phyloP scores from a whole-genome alignment of 2,329 filamentous ascomycete species.

The Pyrenophora tritici-repentis region DNA sequence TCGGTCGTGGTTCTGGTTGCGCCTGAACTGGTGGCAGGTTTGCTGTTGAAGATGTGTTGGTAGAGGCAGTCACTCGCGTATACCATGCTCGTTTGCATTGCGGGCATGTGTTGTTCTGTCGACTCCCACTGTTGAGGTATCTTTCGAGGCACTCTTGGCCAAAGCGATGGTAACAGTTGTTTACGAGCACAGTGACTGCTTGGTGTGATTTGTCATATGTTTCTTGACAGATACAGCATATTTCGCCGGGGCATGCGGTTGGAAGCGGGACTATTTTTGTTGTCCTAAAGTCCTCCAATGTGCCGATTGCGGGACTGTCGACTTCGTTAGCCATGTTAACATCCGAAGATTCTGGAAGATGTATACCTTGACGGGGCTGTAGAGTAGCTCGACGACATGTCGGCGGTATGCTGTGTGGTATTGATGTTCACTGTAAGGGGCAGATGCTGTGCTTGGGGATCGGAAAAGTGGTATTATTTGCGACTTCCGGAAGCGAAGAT shows the following conservation, averaged over 20 bases:
- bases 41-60: background rate
- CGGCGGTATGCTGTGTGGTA: no score
- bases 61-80: no score
- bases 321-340: no score
- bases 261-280: background rate
- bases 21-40: background rate
- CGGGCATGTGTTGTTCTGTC: slow-evolving; percentile 11
- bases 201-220: slow-evolving; percentile 4
- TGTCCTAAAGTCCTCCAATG: background rate
- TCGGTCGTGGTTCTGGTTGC: background rate
- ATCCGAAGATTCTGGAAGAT: no score
- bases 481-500: no score
- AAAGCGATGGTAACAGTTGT: slow-evolving; percentile 16
- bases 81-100: slow-evolving; percentile 17
- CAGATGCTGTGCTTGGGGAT: no score
- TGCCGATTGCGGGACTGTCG: background rate
- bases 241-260: slow-evolving; percentile 1
- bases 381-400: no score
- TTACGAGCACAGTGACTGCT: slow-evolving; percentile 2
- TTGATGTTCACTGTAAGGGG: no score
- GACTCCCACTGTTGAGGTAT: slow-evolving; percentile 10
- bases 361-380: no score
- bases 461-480: no score
- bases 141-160: slow-evolving; percentile 12
- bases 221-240: slow-evolving; percentile 8